Evolutionary conservation across 805 yeast genomes (phyloP).

Genomic region (Monosporozyma servazzii): DNA sequence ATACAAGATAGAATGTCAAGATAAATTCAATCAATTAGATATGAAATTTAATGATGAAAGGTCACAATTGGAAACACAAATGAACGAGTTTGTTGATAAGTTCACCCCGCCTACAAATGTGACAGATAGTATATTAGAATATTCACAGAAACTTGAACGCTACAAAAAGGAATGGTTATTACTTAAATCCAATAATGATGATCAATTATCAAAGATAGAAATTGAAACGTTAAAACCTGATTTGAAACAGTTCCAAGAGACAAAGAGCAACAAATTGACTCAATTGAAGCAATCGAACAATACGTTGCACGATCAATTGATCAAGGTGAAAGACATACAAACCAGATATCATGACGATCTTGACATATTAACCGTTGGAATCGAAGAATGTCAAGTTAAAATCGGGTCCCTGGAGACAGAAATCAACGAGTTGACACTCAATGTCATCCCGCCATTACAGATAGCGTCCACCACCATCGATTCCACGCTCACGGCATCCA

Average conservation of each 20-base stretch:
- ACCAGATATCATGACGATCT: neutral
- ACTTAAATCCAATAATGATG: neutral
- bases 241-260: neutral
- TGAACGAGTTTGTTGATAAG: slow-evolving; percentile 9
- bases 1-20: slow-evolving; percentile 18
- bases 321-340: neutral
- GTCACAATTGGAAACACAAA: slow-evolving; percentile 15
- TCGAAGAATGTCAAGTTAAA: neutral
- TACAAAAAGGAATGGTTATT: neutral
- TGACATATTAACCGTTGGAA: neutral
- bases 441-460: neutral
- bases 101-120: neutral
- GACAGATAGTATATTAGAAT: neutral
- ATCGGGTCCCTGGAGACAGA: neutral
- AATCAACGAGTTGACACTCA: neutral
- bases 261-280: neutral
- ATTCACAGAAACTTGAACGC: neutral
- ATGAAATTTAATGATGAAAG: slow-evolving; percentile 11
- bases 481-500: neutral
- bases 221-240: neutral
- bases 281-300: neutral
- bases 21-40: slow-evolving; percentile 17
- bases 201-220: neutral
- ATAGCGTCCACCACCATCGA: neutral
- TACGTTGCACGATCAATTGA: neutral